Base-by-base conservation (phyloP, 106 monocot genomes). In the Posidonia australis region DNA sequence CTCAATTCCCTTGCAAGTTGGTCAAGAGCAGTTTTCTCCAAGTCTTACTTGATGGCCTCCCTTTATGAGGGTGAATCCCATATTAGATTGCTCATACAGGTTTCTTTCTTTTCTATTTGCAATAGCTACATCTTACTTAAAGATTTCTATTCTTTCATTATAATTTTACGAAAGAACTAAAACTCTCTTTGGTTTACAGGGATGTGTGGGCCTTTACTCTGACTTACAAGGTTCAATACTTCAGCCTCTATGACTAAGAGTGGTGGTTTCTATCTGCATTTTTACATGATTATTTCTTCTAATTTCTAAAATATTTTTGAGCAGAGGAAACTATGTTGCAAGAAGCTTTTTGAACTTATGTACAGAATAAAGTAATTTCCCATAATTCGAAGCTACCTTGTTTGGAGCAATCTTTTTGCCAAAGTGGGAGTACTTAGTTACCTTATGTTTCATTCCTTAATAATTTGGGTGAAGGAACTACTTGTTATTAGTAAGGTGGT, bases 71-170 rank as follows among this genome's bases (percentile, higher is more conserved):
- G 90, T 98, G 70, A 98, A 98, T 83, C 98, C 98, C n/a, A 98
- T 98, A 36, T 76, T 98, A 67, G 98, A 98, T 76, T 98, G 98
- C 91, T 98, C 98, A 65, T 98, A 98, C 85, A 98, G 96, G 96
- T 98, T 69, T 30, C 24, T 74, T 66, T 21, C 61, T 65, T 14
- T 9, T 5, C 22, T 54, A 21, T 54, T 54, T 36, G 36, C 36
- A 36, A 36, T 4, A 36, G 36, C 7, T 36, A 7, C 36, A 36
- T 36, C 36, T 36, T 36, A 36, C 36, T 4, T 36, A 7, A 36
- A 36, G 2, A 4, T 2, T 7, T 36, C 36, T 36, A 36, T 36
- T 36, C 7, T 36, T 7, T 36, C 36, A 4, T 36, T 7, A 36
- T 7, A 36, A 7, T 36, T 36, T 36, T 36, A 2, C 36, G 7